A percentile compares a stretch with the other conserved stretches of the same genome.
These are phyloP conservation scores for Vicia sativa DNA, from an alignment of 306 rosid species.

Conservation along the genomic window DNA sequence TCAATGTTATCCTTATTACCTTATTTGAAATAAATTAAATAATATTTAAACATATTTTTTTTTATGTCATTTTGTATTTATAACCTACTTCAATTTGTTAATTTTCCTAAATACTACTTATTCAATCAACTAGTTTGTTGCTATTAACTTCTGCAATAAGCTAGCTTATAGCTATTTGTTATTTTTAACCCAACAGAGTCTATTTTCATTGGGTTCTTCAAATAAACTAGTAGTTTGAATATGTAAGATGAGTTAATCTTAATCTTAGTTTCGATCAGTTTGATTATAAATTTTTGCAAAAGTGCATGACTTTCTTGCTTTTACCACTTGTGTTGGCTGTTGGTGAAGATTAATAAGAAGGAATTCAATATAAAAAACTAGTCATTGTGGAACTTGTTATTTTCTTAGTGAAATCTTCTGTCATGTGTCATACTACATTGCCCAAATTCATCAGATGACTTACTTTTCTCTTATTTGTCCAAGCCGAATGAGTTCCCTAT, in stretches of 20 bases:
- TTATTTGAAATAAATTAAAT: too few relatives aligned
- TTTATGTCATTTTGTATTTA: too few relatives aligned
- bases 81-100: too few relatives aligned
- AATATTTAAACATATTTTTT: too few relatives aligned
- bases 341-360: too few relatives aligned
- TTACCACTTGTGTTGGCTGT: slow-evolving; percentile 15
- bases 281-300: slow-evolving; percentile 5
- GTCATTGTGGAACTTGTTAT: neutral
- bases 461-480: slow-evolving; percentile 18
- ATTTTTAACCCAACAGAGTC: too few relatives aligned
- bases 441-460: slow-evolving; percentile 32
- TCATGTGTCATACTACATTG: slow-evolving; percentile 16
- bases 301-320: slow-evolving; percentile 11
- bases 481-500: slow-evolving; percentile 67
- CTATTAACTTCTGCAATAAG: too few relatives aligned
- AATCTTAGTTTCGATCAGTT: slow-evolving; percentile 10
- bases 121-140: too few relatives aligned
- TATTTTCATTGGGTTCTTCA: neutral
- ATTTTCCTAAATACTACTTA: too few relatives aligned
- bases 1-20: too few relatives aligned
- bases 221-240: slow-evolving; percentile 8
- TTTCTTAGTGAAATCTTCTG: slow-evolving; percentile 1
- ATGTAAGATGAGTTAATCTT: slow-evolving; percentile 10
- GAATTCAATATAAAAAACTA: slow-evolving; percentile 20
- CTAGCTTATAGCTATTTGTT: too few relatives aligned